These are phyloP conservation scores for Xylaria flabelliformis DNA, from an alignment of 495 filamentous ascomycete species.

Conservation along the genomic window DNA sequence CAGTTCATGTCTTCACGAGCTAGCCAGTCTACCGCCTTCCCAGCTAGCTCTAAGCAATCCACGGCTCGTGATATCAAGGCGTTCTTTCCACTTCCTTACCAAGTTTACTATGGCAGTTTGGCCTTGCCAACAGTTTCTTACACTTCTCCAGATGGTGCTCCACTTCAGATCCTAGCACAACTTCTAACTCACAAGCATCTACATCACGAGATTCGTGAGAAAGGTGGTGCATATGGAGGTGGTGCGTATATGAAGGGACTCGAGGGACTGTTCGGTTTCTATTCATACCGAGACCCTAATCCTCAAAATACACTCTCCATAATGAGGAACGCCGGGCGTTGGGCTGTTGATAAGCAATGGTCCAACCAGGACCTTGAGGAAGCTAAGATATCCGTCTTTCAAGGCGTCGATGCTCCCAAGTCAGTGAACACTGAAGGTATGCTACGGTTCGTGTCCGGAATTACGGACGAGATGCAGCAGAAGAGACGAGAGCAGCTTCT, in stretches of 20 bases:
- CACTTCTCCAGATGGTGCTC: slow-evolving; percentile 71
- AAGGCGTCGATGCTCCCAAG: slow-evolving; percentile 89
- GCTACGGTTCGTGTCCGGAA: slow-evolving; percentile 79
- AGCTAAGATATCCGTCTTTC: slow-evolving; percentile 93
- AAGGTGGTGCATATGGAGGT: slow-evolving; percentile 95
- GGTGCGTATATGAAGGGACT: slow-evolving; percentile 81
- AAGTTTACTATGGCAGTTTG: slow-evolving; percentile 90
- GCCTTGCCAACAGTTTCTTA: slow-evolving; percentile 87
- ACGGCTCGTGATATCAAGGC: slow-evolving; percentile 64
- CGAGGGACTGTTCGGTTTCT: slow-evolving; percentile 89
- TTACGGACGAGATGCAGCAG: slow-evolving; percentile 90
- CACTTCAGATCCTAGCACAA: slow-evolving; percentile 86
- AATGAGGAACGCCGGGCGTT: slow-evolving; percentile 81
- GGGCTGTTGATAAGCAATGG: slow-evolving; percentile 86
- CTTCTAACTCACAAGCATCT: slow-evolving; percentile 97
- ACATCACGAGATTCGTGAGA: slow-evolving; percentile 97
- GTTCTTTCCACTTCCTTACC: slow-evolving; percentile 94
- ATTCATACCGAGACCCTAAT: slow-evolving; percentile 97
- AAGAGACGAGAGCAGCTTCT: slow-evolving; percentile 82
- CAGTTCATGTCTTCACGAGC: slow-evolving; percentile 71
- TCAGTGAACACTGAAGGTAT: slow-evolving; percentile 90
- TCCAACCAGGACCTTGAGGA: slow-evolving; percentile 88
- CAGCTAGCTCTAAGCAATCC: slow-evolving; percentile 37
- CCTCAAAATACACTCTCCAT: slow-evolving; percentile 85
- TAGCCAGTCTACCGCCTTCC: slow-evolving; percentile 46